Base-by-base conservation (phyloP, 2,329 filamentous ascomycete species). In the Cucurbitaria berberidis region DNA sequence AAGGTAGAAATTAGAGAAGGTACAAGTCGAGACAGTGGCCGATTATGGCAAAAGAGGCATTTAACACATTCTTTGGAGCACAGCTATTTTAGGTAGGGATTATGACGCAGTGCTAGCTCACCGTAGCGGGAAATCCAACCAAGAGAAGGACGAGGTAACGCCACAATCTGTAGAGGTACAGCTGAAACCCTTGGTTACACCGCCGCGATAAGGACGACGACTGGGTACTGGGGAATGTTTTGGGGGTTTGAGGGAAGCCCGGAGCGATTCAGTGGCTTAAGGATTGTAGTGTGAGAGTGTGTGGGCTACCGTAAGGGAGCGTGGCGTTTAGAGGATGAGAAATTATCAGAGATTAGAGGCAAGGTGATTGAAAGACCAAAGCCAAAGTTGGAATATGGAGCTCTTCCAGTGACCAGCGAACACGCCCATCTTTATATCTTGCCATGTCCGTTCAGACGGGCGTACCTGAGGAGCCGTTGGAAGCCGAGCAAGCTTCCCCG, bases 21-120 rank as follows among this genome's bases (percentile, higher is more conserved):
- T 13, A 16, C 1, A 34, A 42, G 11, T 29, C n/a, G 22, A 24
- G n/a, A 29, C 19, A 26, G 3, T 4, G 10, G 24, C 35, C 47
- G 44, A 26, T 42, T 35, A 29, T 29, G 36, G 10, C 39, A 27
- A 15, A 27, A 24, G 46, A 42, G 45, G 26, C 32, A 40, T 51
- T 51, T 55, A 42, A 53, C 49, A 34, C 38, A 36, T 45, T 53
- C 26, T 19, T 45, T 29, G 50, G 36, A 30, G 30, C 43, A 24
- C 13, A 46, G 45, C 55, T 59, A 62, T 59, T 59, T 62, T 57
- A 51, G 64, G 62, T 39, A 51, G 48, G 42, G 41, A 38, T 26
- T 44, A 57, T 61, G 59, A 59, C 59, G 55, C 55, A 59, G 45
- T 38, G 45, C 45, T 59, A 65, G 56, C 67, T 63, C 59, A 66